Percentiles rank a stretch among this genome's conserved stretches.
Evolutionary conservation across 208 protist genomes (phyloP).

Genomic region (Acanthamoeba healyi): DNA sequence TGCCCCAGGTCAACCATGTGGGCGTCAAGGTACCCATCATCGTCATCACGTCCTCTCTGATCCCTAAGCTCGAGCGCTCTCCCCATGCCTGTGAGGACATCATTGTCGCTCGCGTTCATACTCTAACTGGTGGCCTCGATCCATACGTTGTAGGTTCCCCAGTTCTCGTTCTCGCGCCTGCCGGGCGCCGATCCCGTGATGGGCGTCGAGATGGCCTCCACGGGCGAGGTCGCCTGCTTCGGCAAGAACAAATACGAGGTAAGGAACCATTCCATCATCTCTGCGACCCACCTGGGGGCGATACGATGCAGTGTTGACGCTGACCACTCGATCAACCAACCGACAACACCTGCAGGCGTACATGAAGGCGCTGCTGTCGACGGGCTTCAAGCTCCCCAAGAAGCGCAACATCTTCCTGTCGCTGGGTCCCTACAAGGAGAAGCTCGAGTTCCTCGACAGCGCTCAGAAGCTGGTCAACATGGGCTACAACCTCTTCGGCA

Average conservation of each 20-base stretch:
- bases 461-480: constrained; percentile 84
- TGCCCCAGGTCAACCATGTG: constrained; percentile 85
- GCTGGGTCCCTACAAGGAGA: constrained; percentile 89
- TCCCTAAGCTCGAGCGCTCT: no score
- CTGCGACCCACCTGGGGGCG: no score
- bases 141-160: no score
- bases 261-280: no score
- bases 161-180: constrained; percentile 99
- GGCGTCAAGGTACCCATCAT: constrained; percentile 96
- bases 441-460: constrained; percentile 88
- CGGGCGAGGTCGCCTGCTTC: constrained; percentile 91
- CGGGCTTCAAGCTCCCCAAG: constrained; percentile 90
- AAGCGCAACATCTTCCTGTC: constrained; percentile 89
- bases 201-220: constrained; percentile 98
- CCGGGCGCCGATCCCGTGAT: constrained; percentile 98
- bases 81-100: no score
- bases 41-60: no score
- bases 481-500: constrained; percentile 94
- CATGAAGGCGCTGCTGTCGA: constrained; percentile 91
- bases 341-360: constrained; percentile 87
- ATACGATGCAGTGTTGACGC: no score
- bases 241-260: no score
- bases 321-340: no score
- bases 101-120: no score
- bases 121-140: no score